Evolutionary conservation across 345 rosid species (phyloP).

Genomic region (Syzygium aromaticum): DNA sequence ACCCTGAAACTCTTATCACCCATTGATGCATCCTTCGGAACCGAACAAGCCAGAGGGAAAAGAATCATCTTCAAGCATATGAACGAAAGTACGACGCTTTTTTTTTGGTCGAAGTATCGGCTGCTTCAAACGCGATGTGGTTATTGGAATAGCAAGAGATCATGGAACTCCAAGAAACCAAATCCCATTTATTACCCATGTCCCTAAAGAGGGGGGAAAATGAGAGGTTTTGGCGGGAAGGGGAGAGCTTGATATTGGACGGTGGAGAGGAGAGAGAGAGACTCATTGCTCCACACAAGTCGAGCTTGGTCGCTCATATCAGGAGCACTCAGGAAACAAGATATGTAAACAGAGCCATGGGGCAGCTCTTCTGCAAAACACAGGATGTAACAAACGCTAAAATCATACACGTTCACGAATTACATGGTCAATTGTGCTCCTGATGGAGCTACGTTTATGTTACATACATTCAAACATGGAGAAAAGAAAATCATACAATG

Average conservation of each 20-base stretch:
- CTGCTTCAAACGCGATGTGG: background rate
- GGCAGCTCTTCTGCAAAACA: background rate
- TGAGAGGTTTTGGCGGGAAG: background rate
- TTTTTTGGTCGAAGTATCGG: background rate
- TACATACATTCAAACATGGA: background rate
- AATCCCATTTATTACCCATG: background rate
- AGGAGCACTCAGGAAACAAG: background rate
- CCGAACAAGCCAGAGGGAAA: slow-evolving; percentile 35
- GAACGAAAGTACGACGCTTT: too few species aligned
- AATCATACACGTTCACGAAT: background rate
- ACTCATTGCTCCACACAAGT: background rate
- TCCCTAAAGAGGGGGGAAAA: background rate
- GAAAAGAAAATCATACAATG: background rate
- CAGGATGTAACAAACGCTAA: background rate
- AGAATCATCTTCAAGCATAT: background rate
- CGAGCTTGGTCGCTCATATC: background rate
- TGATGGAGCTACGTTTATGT: background rate
- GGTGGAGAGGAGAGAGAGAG: background rate
- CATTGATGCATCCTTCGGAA: slow-evolving; percentile 4
- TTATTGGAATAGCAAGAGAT: background rate
- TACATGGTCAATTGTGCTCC: background rate
- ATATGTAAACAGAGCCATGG: background rate
- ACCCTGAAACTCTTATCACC: slow-evolving; percentile 47
- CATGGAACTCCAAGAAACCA: background rate
- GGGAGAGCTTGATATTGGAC: background rate